phyloP scores from a whole-genome alignment of 495 filamentous ascomycete species.

The Xylaria curta region DNA sequence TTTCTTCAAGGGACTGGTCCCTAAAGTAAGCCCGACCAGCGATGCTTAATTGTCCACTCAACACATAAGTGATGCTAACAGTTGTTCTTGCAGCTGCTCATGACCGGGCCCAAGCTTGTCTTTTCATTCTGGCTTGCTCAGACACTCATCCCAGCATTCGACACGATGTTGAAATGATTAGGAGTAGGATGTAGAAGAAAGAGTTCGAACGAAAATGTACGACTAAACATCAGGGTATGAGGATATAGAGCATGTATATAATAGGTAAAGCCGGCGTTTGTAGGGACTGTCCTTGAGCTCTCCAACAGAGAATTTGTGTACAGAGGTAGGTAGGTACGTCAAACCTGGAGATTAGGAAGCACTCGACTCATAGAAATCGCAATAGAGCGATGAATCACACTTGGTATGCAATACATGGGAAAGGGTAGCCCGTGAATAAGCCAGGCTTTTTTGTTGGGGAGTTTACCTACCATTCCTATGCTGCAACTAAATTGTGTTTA shows the following conservation, averaged over 20 bases:
- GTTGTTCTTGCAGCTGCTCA: constrained; percentile 67
- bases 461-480: neutral
- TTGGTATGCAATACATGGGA: no score
- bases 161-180: constrained; percentile 45
- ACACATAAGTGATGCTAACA: constrained; percentile 24
- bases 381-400: constrained; percentile 10
- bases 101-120: constrained; percentile 98
- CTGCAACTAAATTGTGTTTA: no score
- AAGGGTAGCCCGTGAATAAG: no score
- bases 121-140: constrained; percentile 99
- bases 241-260: constrained; percentile 28
- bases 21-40: constrained; percentile 65
- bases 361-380: constrained; percentile 25
- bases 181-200: neutral
- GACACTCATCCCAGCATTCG: constrained; percentile 77
- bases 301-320: constrained; percentile 11
- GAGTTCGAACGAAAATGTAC: constrained; percentile 20
- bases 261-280: constrained; percentile 29
- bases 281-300: constrained; percentile 3
- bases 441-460: neutral
- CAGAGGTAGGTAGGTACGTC: constrained; percentile 14
- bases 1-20: constrained; percentile 98
- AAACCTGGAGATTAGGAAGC: constrained; percentile 12
- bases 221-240: constrained; percentile 7
- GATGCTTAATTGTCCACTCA: neutral